Conservation (phyloP, 2,329 filamentous ascomycete genomes). For the Fusarium pseudograminearum region DNA sequence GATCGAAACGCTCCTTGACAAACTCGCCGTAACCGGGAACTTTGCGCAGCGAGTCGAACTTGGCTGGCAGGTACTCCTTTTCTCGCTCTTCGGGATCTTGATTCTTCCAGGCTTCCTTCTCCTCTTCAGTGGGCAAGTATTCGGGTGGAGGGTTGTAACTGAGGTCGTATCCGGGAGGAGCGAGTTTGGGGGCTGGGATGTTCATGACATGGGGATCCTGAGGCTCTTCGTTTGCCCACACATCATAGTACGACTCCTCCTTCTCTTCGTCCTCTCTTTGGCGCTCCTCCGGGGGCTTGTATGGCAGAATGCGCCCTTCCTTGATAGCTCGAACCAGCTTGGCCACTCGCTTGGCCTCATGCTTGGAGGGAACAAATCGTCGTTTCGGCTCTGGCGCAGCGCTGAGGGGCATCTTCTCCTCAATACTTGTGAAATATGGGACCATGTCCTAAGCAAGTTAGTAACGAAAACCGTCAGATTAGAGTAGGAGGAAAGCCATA, state of each 20-base stretch:
- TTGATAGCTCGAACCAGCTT: constrained; percentile 96
- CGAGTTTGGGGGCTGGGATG: constrained; percentile 91
- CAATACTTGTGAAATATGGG: constrained; percentile 91
- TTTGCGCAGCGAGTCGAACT: constrained; percentile 85
- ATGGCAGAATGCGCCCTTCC: constrained; percentile 93
- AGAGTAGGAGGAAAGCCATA: constrained; percentile 53
- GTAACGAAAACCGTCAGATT: neutral
- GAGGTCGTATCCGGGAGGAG: constrained; percentile 93
- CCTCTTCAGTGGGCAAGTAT: constrained; percentile 88
- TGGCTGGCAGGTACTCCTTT: constrained; percentile 85
- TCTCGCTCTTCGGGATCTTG: constrained; percentile 91
- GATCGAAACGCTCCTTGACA: constrained; percentile 95
- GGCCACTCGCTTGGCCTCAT: constrained; percentile 95
- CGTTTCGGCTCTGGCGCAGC: constrained; percentile 96
- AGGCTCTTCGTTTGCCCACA: constrained; percentile 93
- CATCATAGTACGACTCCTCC: constrained; percentile 81
- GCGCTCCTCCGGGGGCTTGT: constrained; percentile 77
- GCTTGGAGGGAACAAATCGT: constrained; percentile 94
- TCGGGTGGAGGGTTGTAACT: constrained; percentile 97
- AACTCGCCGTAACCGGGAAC: constrained; percentile 92
- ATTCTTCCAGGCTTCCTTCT: constrained; percentile 87
- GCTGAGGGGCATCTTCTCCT: constrained; percentile 94
- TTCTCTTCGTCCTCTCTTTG: constrained; percentile 78
- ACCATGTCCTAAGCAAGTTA: constrained; percentile 74
- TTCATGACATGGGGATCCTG: constrained; percentile 91